Evolutionary conservation across 2,329 filamentous ascomycete genomes (phyloP).

Genomic region (Pestalotiopsis sp.): DNA sequence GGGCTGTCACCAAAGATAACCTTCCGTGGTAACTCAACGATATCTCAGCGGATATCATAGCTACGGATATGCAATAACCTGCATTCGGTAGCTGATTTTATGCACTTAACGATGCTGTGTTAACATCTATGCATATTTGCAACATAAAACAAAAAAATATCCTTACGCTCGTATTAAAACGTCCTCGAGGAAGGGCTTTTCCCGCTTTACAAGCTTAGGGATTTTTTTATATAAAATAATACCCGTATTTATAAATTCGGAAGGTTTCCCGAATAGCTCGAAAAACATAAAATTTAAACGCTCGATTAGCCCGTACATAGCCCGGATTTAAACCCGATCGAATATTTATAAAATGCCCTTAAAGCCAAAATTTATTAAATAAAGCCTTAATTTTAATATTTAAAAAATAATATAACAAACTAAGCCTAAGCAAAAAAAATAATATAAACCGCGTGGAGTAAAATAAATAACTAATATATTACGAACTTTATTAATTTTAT

Average conservation of each 20-base stretch:
- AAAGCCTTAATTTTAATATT: neutral
- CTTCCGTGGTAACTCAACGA: no score
- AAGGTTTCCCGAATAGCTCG: neutral
- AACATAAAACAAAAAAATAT: neutral
- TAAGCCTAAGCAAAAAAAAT: neutral
- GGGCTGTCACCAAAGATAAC: no score
- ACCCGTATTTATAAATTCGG: neutral
- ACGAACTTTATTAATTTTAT: neutral
- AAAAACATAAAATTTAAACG: neutral
- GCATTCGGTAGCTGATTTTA: no score
- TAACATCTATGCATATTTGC: no score
- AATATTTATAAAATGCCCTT: neutral
- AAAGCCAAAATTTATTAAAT: neutral
- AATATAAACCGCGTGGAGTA: neutral
- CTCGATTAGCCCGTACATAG: neutral
- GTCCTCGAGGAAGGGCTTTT: neutral
- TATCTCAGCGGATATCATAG: no score
- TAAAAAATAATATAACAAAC: neutral
- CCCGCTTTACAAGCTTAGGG: neutral
- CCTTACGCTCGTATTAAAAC: neutral
- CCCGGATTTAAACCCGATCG: neutral
- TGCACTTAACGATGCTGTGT: no score
- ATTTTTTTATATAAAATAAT: neutral
- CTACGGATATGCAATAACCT: no score
- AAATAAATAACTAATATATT: neutral